phyloP scores from a whole-genome alignment of 208 protist species.

The Naegleria lovaniensis region DNA sequence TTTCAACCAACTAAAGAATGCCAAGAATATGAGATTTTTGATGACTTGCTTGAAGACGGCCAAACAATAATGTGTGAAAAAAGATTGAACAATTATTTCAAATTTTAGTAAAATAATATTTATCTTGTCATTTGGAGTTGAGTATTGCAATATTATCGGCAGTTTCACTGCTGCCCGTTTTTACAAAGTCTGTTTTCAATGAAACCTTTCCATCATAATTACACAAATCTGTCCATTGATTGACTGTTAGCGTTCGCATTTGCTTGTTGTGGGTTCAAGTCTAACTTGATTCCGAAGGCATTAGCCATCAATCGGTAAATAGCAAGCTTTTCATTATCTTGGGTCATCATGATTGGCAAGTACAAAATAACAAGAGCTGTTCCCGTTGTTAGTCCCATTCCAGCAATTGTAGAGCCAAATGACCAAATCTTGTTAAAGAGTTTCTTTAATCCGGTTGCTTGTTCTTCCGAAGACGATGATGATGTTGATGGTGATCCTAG shows the following conservation, averaged over 20 bases:
- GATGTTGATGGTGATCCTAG: background rate
- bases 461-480: background rate
- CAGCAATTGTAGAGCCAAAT: background rate
- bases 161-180: too few species aligned
- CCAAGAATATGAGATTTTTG: background rate
- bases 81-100: too few species aligned
- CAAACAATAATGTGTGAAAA: background rate
- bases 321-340: background rate
- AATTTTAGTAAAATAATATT: too few species aligned
- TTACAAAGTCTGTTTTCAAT: too few species aligned
- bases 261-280: background rate
- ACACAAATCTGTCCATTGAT: too few species aligned
- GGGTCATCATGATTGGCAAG: background rate
- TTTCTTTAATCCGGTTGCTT: background rate
- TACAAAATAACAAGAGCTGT: background rate
- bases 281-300: background rate
- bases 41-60: background rate
- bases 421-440: background rate
- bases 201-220: too few species aligned
- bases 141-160: too few species aligned
- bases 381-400: background rate
- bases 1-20: background rate
- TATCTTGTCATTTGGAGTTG: too few species aligned
- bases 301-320: background rate
- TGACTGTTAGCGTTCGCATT: too few species aligned